These are phyloP conservation scores for Gnetum montanum DNA, from an alignment of 75 land plant species.

Conservation along the genomic window DNA sequence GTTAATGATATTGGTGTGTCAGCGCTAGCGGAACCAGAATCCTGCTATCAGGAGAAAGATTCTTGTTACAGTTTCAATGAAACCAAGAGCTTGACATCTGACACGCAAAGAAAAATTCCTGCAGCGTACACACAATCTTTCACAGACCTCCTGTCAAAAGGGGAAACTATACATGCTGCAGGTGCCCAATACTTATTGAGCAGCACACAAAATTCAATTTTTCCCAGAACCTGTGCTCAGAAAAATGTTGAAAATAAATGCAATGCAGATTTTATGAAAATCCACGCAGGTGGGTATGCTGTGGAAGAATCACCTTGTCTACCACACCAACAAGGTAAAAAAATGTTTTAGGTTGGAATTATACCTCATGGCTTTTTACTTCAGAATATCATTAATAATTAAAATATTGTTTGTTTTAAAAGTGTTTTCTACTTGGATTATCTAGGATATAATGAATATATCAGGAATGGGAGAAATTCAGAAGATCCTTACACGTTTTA, in stretches of 20 bases:
- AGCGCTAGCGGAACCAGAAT: slow-evolving; percentile 6
- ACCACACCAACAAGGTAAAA: background rate
- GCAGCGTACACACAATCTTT: background rate
- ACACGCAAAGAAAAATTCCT: background rate
- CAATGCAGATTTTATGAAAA: background rate
- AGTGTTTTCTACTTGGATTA: background rate
- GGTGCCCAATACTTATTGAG: background rate
- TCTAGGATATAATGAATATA: background rate
- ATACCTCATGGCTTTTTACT: too few relatives aligned
- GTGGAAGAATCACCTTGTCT: background rate
- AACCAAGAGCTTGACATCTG: background rate
- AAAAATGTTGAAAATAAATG: background rate
- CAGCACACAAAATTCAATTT: background rate
- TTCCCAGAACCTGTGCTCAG: background rate
- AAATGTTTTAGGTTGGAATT: too few relatives aligned
- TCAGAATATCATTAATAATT: too few relatives aligned
- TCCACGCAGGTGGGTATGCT: background rate
- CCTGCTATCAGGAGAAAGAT: slow-evolving; percentile 1
- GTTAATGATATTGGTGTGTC: slow-evolving; percentile 16
- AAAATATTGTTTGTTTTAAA: background rate
- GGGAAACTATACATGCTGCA: background rate
- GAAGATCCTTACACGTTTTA: too few relatives aligned
- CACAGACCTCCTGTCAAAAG: background rate
- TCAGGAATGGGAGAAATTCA: too few relatives aligned
- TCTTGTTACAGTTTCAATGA: background rate